Percentiles rank a stretch among this genome's conserved stretches.
These are phyloP conservation scores for Saxispiralis lemnorum DNA, from an alignment of 495 filamentous ascomycete genomes.

Conservation along the genomic window DNA sequence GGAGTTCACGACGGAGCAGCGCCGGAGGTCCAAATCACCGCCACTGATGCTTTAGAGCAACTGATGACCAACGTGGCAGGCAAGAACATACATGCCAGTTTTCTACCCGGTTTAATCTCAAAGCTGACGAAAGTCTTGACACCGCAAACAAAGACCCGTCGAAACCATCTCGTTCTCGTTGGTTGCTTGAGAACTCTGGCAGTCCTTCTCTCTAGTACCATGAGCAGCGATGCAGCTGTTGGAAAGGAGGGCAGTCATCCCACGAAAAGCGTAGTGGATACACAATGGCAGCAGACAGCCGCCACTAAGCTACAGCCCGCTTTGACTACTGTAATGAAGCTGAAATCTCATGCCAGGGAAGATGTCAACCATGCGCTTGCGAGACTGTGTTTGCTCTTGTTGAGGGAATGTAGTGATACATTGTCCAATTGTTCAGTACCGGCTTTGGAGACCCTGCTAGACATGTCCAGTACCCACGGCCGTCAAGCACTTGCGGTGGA, in stretches of 20 bases:
- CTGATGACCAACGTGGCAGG: conserved; percentile 48
- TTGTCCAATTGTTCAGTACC: conserved; percentile 50
- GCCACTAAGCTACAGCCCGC: conserved; percentile 70
- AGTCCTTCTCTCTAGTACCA: conserved; percentile 39
- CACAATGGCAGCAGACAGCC: conserved; percentile 61
- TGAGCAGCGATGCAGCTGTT: conserved; percentile 36
- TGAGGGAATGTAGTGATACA: conserved; percentile 62
- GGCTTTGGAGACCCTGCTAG: conserved; percentile 65
- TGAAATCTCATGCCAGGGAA: conserved; percentile 53
- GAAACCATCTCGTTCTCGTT: conserved; percentile 46
- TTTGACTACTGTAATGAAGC: conserved; percentile 54
- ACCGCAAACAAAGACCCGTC: conserved; percentile 43
- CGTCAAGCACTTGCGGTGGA: background rate
- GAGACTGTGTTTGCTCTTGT: conserved; percentile 49
- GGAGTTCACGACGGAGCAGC: conserved; percentile 42
- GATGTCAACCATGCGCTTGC: conserved; percentile 56
- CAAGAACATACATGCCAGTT: conserved; percentile 53
- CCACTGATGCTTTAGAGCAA: conserved; percentile 43
- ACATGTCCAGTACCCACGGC: conserved; percentile 34
- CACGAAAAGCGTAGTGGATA: background rate
- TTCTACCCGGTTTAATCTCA: conserved; percentile 80
- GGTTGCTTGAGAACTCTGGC: conserved; percentile 42
- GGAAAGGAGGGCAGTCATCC: too few relatives aligned
- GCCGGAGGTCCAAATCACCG: conserved; percentile 45
- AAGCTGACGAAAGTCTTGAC: conserved; percentile 57